phyloP scores from a whole-genome alignment of 2,329 filamentous ascomycete species.

The Colletotrichum higginsianum region DNA sequence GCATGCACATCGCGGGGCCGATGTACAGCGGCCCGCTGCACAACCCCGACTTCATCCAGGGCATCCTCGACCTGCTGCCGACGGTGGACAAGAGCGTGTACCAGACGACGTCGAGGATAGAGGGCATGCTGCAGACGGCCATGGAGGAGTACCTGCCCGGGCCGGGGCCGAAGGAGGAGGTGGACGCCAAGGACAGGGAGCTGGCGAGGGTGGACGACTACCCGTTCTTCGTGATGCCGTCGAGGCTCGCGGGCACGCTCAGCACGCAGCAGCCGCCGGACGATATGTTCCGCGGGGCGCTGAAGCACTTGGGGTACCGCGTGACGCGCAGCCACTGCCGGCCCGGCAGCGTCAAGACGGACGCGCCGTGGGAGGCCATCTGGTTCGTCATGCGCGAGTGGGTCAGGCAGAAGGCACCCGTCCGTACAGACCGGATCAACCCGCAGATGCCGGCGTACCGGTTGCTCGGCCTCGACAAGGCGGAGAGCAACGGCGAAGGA shows the following conservation, averaged over 20 bases:
- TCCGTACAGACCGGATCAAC: constrained; percentile 81
- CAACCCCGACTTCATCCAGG: constrained; percentile 84
- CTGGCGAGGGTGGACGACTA: constrained; percentile 78
- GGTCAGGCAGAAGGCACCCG: constrained; percentile 83
- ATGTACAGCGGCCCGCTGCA: constrained; percentile 97
- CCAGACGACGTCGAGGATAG: constrained; percentile 83
- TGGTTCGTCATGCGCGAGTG: constrained; percentile 97
- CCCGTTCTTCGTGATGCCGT: constrained; percentile 90
- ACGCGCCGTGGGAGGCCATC: constrained; percentile 90
- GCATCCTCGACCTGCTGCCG: constrained; percentile 81
- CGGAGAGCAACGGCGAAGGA: constrained; percentile 48
- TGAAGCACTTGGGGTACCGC: constrained; percentile 84
- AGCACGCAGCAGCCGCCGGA: constrained; percentile 87
- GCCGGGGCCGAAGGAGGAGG: constrained; percentile 53
- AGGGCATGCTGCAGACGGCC: constrained; percentile 92
- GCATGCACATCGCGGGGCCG: constrained; percentile 89
- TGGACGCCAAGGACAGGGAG: constrained; percentile 61
- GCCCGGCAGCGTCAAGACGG: constrained; percentile 90
- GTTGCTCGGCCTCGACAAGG: constrained; percentile 70
- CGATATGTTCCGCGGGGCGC: constrained; percentile 83
- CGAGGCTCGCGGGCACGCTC: constrained; percentile 80
- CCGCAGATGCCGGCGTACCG: constrained; percentile 79
- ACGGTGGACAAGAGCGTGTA: constrained; percentile 79
- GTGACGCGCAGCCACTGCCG: constrained; percentile 91
- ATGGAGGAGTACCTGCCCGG: constrained; percentile 77